phyloP scores from a whole-genome alignment of 2,329 filamentous ascomycete genomes.

The Cylindrodendrum hubeiense region DNA sequence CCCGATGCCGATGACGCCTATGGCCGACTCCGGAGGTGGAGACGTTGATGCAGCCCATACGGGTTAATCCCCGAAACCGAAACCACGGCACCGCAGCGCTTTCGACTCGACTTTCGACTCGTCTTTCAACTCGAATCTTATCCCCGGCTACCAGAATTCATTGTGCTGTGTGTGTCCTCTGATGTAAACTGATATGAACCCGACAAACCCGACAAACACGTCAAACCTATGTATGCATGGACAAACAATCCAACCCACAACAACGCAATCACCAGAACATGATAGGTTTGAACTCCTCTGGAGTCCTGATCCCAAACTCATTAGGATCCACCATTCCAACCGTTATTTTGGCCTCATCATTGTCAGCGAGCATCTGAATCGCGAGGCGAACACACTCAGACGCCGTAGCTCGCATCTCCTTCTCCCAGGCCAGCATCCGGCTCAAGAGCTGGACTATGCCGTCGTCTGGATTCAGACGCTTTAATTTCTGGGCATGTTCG shows the following conservation, averaged over 20 bases:
- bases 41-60: conserved; percentile 8
- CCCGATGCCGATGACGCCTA: conserved; percentile 16
- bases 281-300: conserved; percentile 40
- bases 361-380: conserved; percentile 18
- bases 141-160: neutral
- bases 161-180: too few relatives aligned
- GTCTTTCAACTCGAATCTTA: neutral
- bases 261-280: conserved; percentile 45
- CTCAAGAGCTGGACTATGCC: conserved; percentile 37
- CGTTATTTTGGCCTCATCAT: neutral
- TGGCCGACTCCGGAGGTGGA: conserved; percentile 22
- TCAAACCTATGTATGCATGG: neutral
- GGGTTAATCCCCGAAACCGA: neutral
- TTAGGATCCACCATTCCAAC: neutral
- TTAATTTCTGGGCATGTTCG: conserved; percentile 39
- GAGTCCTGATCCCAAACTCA: conserved; percentile 36
- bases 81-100: neutral
- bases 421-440: conserved; percentile 39
- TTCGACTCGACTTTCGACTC: too few relatives aligned
- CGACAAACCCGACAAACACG: neutral
- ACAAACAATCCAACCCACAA: neutral
- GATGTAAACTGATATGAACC: too few relatives aligned
- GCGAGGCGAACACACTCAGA: conserved; percentile 31
- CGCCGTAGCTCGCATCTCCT: conserved; percentile 34
- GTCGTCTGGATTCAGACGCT: conserved; percentile 41